Percentiles rank a stretch among this genome's conserved stretches.
These are phyloP conservation scores for Globisporangium yorkense DNA, from an alignment of 352 stramenopile genomes.

Conservation along the genomic window DNA sequence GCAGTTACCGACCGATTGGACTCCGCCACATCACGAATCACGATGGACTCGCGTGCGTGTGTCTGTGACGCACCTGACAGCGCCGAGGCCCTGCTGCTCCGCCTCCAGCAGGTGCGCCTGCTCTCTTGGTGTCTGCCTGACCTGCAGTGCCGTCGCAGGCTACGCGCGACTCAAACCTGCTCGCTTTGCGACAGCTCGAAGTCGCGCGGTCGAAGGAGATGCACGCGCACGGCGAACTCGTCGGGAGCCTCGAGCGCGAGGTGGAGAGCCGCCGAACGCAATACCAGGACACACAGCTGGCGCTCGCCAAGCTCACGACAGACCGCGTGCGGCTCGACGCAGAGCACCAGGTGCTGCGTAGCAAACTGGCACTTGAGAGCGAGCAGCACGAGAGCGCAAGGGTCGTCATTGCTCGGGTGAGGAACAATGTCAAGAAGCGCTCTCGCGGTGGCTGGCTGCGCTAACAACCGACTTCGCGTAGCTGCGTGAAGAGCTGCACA, in stretches of 20 bases:
- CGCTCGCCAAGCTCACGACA: conserved; percentile 32
- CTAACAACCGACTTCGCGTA: background rate
- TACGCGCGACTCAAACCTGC: background rate
- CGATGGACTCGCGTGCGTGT: background rate
- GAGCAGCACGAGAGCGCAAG: conserved; percentile 6
- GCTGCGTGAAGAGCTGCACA: conserved; percentile 7
- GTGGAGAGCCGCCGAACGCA: conserved; percentile 14
- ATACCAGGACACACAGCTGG: conserved; percentile 31
- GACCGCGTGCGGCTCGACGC: conserved; percentile 43
- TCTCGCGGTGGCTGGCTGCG: background rate
- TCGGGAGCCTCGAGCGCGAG: conserved; percentile 29
- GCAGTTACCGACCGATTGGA: background rate
- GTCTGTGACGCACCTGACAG: background rate
- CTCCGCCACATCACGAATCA: background rate
- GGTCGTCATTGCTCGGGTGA: background rate
- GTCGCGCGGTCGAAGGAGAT: conserved; percentile 41
- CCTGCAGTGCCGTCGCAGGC: too few species aligned
- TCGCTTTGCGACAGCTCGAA: conserved; percentile 23
- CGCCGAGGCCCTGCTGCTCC: conserved; percentile 24
- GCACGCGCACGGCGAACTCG: conserved; percentile 30
- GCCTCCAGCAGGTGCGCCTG: conserved; percentile 30
- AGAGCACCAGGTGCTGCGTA: conserved; percentile 13
- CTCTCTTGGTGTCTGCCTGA: background rate
- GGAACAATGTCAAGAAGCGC: background rate
- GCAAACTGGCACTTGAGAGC: conserved; percentile 12